phyloP scores from a whole-genome alignment of 2,329 filamentous ascomycete species.

The Pyrenochaeta sp. region DNA sequence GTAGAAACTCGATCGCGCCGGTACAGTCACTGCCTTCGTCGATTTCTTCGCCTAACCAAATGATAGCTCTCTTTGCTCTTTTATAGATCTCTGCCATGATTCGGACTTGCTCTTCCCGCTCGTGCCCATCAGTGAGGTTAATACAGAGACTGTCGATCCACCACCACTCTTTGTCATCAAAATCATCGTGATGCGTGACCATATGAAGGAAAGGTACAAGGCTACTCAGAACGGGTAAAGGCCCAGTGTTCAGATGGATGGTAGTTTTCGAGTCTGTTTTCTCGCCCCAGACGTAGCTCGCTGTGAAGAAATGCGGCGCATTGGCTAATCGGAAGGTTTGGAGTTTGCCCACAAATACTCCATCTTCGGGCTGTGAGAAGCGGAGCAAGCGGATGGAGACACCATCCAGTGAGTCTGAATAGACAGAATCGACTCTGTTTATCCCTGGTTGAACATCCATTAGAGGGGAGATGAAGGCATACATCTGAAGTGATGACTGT shows the following conservation, averaged over 20 bases:
- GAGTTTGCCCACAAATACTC: constrained; percentile 24
- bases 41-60: constrained; percentile 38
- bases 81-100: constrained; percentile 45
- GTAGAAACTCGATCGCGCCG: constrained; percentile 34
- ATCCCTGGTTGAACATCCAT: constrained; percentile 6
- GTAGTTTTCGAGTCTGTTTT: constrained; percentile 15
- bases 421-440: constrained; percentile 10
- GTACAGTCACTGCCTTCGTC: constrained; percentile 32
- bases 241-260: constrained; percentile 19
- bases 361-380: constrained; percentile 15
- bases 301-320: constrained; percentile 38
- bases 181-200: constrained; percentile 31
- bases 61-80: constrained; percentile 23
- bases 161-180: constrained; percentile 35
- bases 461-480: neutral
- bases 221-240: constrained; percentile 28
- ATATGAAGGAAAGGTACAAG: constrained; percentile 34
- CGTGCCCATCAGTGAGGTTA: constrained; percentile 33
- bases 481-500: neutral
- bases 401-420: constrained; percentile 11
- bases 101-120: constrained; percentile 40
- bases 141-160: constrained; percentile 46
- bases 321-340: constrained; percentile 31
- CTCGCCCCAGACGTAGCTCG: constrained; percentile 41
- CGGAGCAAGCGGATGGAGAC: constrained; percentile 25